Evolutionary conservation across 208 protist species (phyloP).

Genomic region (Leptomonas seymouri): DNA sequence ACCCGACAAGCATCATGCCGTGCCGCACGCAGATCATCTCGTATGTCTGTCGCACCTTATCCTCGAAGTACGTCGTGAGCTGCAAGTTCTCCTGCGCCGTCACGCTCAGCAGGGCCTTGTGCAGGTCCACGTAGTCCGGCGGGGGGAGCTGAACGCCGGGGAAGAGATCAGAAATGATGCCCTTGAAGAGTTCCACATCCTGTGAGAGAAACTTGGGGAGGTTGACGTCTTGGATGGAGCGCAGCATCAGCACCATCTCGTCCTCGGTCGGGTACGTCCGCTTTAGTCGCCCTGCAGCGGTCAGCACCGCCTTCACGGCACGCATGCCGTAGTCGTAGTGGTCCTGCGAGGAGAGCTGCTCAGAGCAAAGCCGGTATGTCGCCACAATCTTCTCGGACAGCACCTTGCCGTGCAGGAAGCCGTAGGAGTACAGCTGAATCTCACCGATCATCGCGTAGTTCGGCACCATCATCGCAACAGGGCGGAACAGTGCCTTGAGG

Average conservation of each 20-base stretch:
- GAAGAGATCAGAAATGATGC: conserved; percentile 97
- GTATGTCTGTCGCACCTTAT: conserved; percentile 93
- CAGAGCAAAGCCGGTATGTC: conserved; percentile 96
- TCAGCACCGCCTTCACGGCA: conserved; percentile 96
- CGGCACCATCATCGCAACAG: conserved; percentile 98
- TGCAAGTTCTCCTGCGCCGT: conserved; percentile 80
- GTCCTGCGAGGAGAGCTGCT: conserved; percentile 97
- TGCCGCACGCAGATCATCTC: conserved; percentile 98
- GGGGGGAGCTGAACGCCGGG: conserved; percentile 86
- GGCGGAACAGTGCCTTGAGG: conserved; percentile 98
- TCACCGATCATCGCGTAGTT: conserved; percentile 99
- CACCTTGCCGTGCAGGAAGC: conserved; percentile 94
- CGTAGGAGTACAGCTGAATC: conserved; percentile 98
- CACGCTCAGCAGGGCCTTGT: conserved; percentile 66
- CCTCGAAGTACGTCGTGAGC: conserved; percentile 90
- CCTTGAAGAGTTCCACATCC: conserved; percentile 96
- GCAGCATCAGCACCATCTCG: conserved; percentile 95
- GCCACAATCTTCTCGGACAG: conserved; percentile 96
- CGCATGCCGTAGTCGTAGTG: conserved; percentile 98
- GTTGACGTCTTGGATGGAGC: conserved; percentile 96
- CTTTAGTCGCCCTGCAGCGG: conserved; percentile 93
- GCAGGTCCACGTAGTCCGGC: conserved; percentile 91
- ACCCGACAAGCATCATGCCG: conserved; percentile 98
- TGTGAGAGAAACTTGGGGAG: conserved; percentile 95
- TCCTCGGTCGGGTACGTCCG: conserved; percentile 89